phyloP scores from a whole-genome alignment of 768 basidiomycete genomes.

The Agrocybe pediades region DNA sequence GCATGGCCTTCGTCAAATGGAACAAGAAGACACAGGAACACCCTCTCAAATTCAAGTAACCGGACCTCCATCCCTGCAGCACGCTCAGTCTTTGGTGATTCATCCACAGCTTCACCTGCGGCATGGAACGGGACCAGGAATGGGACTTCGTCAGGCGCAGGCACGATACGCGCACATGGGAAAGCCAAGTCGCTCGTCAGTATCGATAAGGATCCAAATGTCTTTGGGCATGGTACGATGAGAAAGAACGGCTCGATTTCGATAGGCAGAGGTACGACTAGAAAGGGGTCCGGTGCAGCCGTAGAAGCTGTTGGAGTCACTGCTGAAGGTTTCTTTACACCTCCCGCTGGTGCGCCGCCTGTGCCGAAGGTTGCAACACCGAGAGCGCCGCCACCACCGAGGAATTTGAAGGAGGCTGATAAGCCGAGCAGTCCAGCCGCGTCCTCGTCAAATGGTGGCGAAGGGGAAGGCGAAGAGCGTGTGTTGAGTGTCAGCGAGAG shows the following conservation, averaged over 20 bases:
- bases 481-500: slow-evolving; percentile 21
- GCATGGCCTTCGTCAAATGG: not conserved
- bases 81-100: slow-evolving; percentile 25
- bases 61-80: slow-evolving; percentile 5
- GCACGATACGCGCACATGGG: slow-evolving; percentile 23
- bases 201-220: slow-evolving; percentile 52
- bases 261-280: slow-evolving; percentile 60
- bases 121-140: slow-evolving; percentile 13
- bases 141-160: slow-evolving; percentile 2
- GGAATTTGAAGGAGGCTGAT: not conserved
- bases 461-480: slow-evolving; percentile 17
- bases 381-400: not conserved
- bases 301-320: slow-evolving; percentile 79
- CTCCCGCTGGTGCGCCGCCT: slow-evolving; percentile 45
- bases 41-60: slow-evolving; percentile 21
- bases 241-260: slow-evolving; percentile 60
- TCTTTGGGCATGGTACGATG: slow-evolving; percentile 27
- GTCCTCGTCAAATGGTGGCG: not conserved
- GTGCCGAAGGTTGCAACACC: slow-evolving; percentile 22
- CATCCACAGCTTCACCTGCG: slow-evolving; percentile 19
- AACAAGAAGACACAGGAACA: slow-evolving; percentile 25
- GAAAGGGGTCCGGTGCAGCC: slow-evolving; percentile 68
- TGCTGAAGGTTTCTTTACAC: slow-evolving; percentile 75
- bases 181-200: slow-evolving; percentile 64
- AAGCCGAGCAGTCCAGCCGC: not conserved